Conservation (phyloP, 2,329 filamentous ascomycete genomes). For the Diaporthe eres region DNA sequence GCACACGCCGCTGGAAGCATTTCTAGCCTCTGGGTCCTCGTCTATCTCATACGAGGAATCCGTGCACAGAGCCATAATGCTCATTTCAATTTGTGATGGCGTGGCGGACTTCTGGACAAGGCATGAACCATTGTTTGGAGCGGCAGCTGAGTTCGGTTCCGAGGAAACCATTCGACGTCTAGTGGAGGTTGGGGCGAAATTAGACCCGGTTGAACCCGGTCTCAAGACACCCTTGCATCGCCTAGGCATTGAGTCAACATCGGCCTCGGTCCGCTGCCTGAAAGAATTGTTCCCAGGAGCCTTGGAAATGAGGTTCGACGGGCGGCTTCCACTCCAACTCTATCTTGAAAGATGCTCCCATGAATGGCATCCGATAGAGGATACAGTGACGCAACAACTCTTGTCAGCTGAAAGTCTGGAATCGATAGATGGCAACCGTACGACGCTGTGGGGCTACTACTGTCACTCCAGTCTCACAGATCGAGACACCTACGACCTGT, state of each 20-base stretch:
- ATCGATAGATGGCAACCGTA: neutral
- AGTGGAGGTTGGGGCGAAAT: neutral
- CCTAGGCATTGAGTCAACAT: neutral
- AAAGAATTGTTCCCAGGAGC: neutral
- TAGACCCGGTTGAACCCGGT: neutral
- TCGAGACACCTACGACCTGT: no score
- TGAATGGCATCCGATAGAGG: rapidly evolving
- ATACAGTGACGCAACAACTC: neutral
- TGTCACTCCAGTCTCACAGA: no score
- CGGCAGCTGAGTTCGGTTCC: neutral
- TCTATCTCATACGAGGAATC: no score
- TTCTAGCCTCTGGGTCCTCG: no score
- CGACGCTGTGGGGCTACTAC: neutral
- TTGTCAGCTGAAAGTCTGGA: neutral
- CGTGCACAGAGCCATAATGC: no score
- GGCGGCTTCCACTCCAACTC: neutral
- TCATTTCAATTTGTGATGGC: neutral
- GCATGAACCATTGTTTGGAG: neutral
- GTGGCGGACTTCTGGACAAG: neutral
- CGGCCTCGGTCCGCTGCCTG: neutral
- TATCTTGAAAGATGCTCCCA: neutral
- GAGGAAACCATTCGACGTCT: no score
- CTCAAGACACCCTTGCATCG: neutral
- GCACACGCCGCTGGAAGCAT: neutral
- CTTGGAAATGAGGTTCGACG: neutral